Evolutionary conservation across 495 filamentous ascomycete species (phyloP).

Genomic region (Penicillium turbatum): DNA sequence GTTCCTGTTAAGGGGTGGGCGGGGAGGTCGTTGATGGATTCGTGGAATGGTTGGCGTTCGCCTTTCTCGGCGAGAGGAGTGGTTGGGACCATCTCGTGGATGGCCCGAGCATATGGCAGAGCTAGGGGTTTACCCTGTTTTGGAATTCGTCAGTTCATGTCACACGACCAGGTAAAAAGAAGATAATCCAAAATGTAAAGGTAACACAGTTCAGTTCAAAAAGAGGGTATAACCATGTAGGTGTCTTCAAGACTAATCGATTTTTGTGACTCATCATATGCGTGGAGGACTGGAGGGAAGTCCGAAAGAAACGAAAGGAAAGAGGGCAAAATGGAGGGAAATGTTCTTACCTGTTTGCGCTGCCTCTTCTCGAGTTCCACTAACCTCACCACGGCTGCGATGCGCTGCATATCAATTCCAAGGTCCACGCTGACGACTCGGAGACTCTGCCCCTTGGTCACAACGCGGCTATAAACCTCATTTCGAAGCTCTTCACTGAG

Average conservation of each 20-base stretch:
- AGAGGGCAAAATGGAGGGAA: constrained; percentile 17
- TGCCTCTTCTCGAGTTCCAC: constrained; percentile 82
- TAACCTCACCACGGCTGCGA: constrained; percentile 83
- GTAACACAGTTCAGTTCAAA: constrained; percentile 27
- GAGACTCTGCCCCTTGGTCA: constrained; percentile 60
- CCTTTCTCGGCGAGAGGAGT: constrained; percentile 35
- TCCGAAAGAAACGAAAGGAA: background rate
- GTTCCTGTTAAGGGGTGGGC: constrained; percentile 72
- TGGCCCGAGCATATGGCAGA: constrained; percentile 65
- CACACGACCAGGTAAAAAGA: background rate
- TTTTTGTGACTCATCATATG: constrained; percentile 66
- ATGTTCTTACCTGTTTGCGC: constrained; percentile 60
- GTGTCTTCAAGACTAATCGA: constrained; percentile 99
- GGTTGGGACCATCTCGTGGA: constrained; percentile 76
- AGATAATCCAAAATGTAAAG: constrained; percentile 2
- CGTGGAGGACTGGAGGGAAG: constrained; percentile 14
- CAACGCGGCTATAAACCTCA: constrained; percentile 66
- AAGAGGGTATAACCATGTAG: constrained; percentile 62
- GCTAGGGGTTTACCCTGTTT: constrained; percentile 72
- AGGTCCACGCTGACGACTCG: constrained; percentile 73
- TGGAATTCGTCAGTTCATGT: constrained; percentile 17
- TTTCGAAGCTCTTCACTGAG: constrained; percentile 73
- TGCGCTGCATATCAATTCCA: constrained; percentile 77
- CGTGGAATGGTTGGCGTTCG: constrained; percentile 49
- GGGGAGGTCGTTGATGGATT: constrained; percentile 87